Evolutionary conservation across 1,139 yeast species (phyloP), one percentile per base, ranked within the genome.

Genomic region (Yamadazyma membranifaciens): DNA sequence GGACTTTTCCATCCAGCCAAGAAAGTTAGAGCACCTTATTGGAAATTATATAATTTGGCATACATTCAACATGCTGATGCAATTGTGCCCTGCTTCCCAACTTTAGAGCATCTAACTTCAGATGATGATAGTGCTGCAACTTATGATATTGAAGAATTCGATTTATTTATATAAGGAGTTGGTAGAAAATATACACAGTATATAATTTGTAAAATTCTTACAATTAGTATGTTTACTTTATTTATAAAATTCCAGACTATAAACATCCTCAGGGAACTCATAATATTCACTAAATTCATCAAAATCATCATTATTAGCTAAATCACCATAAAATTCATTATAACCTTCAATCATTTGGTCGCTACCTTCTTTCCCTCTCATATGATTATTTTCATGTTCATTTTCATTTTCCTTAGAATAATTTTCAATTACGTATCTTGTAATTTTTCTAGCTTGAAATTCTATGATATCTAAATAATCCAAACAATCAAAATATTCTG

Each of bases 1-100:
- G 98, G 98, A 0, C 64, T 94, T 22, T 92, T 89, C 59, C 98
- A 94, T 54, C 95, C 98, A 1, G 96, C 98, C 0, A 71, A 83
- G 42, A 87, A 84, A 54, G 98, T 94, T 0, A 71, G 98, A 48
- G 67, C 65, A 2, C 82, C 95, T 0, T 94, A 85, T 59, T 94
- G 98, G 98, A 80, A 77, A 49, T 60, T 91, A 26, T 91, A 79
- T 66, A 91, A 92, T 52, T 65, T 71, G 40, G 80, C 91, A 16
- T 91, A 91, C 56, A 78, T 87, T 12, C 89, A 83, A 52, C 77
- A 79, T 46, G 71, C 81, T 32, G 95, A 88, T 56, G 69, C 91
- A 0, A 62, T 92, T 59, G 91, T 89, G 1, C 96, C 97, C 0
- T 81, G 74, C 52, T 91, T 85, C 56, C 98, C 98, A 0, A 60